Percentiles rank a stretch among this genome's conserved stretches.
phyloP scores from a whole-genome alignment of 73 alveolate genomes.

The Breviolum minutum region DNA sequence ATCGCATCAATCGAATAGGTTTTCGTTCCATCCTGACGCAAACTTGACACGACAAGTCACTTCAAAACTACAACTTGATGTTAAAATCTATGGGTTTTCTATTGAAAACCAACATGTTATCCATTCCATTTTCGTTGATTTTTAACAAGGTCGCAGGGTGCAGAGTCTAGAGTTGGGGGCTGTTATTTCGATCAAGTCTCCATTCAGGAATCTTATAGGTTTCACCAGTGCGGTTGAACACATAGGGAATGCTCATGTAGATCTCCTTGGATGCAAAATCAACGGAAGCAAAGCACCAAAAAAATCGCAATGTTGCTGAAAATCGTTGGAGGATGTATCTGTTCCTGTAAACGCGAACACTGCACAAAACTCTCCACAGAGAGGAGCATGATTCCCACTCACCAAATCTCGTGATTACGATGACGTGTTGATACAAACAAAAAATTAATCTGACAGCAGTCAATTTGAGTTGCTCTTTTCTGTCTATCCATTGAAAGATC shows the following conservation, averaged over 20 bases:
- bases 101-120: neutral
- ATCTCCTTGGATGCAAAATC: constrained; percentile 22
- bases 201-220: constrained; percentile 54
- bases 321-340: too few species aligned
- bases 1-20: constrained; percentile 30
- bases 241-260: constrained; percentile 67
- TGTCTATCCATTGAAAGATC: neutral
- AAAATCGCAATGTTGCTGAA: neutral
- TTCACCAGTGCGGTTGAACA: constrained; percentile 93
- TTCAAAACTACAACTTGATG: neutral
- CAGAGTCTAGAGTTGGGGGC: neutral
- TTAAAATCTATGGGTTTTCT: neutral
- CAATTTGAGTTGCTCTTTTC: neutral
- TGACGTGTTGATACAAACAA: too few species aligned
- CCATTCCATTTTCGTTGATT: neutral
- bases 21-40: constrained; percentile 5
- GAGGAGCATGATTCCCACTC: too few species aligned
- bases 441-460: too few species aligned
- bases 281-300: neutral
- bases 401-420: neutral
- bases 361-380: too few species aligned
- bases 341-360: too few species aligned
- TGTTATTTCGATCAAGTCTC: neutral
- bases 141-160: neutral
- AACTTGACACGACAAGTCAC: neutral